Conservation (phyloP, 2,329 filamentous ascomycete genomes). For the Uncinocarpus reesii region DNA sequence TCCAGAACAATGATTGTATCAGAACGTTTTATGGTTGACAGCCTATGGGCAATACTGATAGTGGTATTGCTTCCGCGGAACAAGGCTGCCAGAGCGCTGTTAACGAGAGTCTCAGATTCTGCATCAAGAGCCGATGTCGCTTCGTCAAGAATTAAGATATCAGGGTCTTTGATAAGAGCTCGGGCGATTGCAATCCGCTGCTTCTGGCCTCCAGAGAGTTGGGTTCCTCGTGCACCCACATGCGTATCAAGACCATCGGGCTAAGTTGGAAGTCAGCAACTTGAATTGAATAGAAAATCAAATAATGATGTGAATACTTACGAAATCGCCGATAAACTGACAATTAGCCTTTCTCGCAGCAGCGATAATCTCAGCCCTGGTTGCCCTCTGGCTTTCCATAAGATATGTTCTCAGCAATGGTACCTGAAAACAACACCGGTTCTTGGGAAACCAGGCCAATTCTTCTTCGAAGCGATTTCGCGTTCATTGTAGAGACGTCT, state of each 20-base stretch:
- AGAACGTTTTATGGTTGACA: conserved; percentile 92
- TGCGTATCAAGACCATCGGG: conserved; percentile 91
- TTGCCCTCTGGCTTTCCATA: conserved; percentile 77
- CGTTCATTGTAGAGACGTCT: conserved; percentile 78
- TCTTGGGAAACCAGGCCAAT: conserved; percentile 95
- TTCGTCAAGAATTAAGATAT: conserved; percentile 94
- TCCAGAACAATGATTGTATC: conserved; percentile 90
- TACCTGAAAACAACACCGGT: conserved; percentile 77
- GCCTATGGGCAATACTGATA: conserved; percentile 90
- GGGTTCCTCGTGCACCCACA: conserved; percentile 82
- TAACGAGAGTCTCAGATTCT: conserved; percentile 93
- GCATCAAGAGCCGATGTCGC: conserved; percentile 92
- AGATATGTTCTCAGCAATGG: conserved; percentile 72
- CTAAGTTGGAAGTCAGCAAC: conserved; percentile 26
- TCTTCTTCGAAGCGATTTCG: conserved; percentile 79
- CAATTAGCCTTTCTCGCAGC: conserved; percentile 91
- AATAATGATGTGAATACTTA: conserved; percentile 33
- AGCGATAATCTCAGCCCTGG: conserved; percentile 66
- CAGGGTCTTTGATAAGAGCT: conserved; percentile 86
- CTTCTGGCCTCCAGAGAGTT: conserved; percentile 92
- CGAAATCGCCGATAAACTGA: conserved; percentile 88
- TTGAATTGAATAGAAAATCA: conserved; percentile 4
- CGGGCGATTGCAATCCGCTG: conserved; percentile 95
- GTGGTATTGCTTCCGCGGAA: conserved; percentile 86
- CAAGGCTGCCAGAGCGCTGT: conserved; percentile 71